A percentile compares a stretch with the other conserved stretches of the same genome.
phyloP scores from a whole-genome alignment of 176 grass and related monocot species.

The Zizania latifolia region DNA sequence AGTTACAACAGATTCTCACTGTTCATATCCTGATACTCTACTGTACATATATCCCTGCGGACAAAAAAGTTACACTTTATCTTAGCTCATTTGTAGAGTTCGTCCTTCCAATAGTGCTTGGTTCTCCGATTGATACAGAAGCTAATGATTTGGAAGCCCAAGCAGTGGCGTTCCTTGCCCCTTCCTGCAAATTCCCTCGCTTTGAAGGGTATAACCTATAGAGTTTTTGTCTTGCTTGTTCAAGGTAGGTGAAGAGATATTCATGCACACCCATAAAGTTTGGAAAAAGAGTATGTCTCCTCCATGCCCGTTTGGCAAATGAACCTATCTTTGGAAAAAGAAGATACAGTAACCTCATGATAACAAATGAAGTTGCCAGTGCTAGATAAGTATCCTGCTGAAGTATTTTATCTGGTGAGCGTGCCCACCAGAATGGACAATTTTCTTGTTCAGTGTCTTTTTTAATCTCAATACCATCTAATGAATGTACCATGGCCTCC shows the following conservation, averaged over 20 bases:
- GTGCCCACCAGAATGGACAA: constrained; percentile 91
- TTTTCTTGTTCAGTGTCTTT: constrained; percentile 60
- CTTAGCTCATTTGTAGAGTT: constrained; percentile 58
- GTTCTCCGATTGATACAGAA: constrained; percentile 83
- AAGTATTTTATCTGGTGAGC: constrained; percentile 92
- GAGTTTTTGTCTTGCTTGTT: constrained; percentile 59
- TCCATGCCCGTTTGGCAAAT: constrained; percentile 59
- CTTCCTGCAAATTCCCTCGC: constrained; percentile 74
- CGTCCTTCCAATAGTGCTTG: constrained; percentile 50
- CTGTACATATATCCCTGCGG: constrained; percentile 51
- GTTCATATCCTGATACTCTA: constrained; percentile 55
- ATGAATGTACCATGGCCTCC: constrained; percentile 39
- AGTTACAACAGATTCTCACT: constrained; percentile 49
- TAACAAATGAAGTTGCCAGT: constrained; percentile 60
- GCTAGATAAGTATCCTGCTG: constrained; percentile 90
- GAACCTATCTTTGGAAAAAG: constrained; percentile 62
- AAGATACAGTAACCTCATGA: constrained; percentile 60
- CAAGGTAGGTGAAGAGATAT: constrained; percentile 50
- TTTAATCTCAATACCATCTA: constrained; percentile 41
- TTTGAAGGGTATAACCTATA: constrained; percentile 64
- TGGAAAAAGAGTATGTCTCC: constrained; percentile 54
- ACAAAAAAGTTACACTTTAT: constrained; percentile 53
- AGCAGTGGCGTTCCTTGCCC: constrained; percentile 62
- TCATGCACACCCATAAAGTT: constrained; percentile 50
- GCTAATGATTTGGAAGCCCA: constrained; percentile 90